Percentiles rank a stretch among this genome's conserved stretches.
Conservation (phyloP, 179 eudicot genomes). For the Amaranthus tricolor region DNA sequence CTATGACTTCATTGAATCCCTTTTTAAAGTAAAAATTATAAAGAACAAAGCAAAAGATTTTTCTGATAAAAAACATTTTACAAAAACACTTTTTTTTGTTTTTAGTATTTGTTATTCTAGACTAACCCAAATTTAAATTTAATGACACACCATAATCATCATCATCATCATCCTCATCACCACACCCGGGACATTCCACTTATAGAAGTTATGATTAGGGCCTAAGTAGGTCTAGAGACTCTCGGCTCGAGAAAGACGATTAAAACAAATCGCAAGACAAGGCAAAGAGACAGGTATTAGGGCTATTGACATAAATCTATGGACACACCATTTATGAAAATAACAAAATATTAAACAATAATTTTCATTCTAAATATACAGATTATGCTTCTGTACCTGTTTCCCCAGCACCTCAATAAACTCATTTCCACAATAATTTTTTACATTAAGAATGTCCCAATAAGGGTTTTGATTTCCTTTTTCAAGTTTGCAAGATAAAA, state of each 20-base stretch:
- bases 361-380: constrained; percentile 4
- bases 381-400: constrained; percentile 1
- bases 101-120: constrained; percentile 18
- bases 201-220: too few relatives aligned
- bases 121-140: constrained; percentile 1
- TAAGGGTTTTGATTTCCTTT: not conserved
- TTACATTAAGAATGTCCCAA: constrained; percentile 18
- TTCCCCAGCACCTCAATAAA: constrained; percentile 24
- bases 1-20: constrained; percentile 22
- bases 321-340: not conserved
- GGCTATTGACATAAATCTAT: not conserved
- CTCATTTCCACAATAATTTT: constrained; percentile 15
- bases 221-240: too few relatives aligned
- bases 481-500: not conserved
- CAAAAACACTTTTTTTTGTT: constrained; percentile 11
- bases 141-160: not conserved
- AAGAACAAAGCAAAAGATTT: constrained; percentile 22
- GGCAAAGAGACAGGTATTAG: not conserved
- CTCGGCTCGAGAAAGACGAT: too few relatives aligned
- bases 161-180: too few relatives aligned
- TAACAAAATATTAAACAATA: not conserved
- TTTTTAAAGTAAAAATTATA: constrained; percentile 16
- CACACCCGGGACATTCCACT: too few relatives aligned
- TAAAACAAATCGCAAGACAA: too few relatives aligned
- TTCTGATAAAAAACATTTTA: not conserved